Evolutionary conservation across 352 stramenopile species (phyloP), one percentile per base, ranked within the genome.

Genomic region (Blastocystis sp.): DNA sequence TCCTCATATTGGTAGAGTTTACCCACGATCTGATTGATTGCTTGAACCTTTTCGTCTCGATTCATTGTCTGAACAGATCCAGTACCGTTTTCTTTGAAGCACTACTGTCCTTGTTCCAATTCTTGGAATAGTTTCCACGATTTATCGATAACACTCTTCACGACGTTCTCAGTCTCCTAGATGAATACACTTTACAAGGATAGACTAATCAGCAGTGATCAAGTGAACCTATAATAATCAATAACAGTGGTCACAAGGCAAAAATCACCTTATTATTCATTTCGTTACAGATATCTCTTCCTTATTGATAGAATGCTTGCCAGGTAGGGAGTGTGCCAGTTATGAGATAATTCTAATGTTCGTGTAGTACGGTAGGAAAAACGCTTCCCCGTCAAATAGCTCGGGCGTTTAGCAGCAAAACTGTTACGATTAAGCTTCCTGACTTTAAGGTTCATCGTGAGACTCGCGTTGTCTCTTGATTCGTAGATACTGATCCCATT

Each of bases 361-460:
- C 9, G 4, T 43, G 29, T 84, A 84, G 73, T 47, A 45, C 54
- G 29, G 73, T 53, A 69, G 73, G 37, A 29, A 84, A 84, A 47
- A 50, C 47, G 20, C 9, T 84, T 64, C 53, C 73, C 53, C 55
- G 20, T 63, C 73, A 68, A 23, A 76, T 88, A 55, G 56, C 61
- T 23, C 53, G 77, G 34, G 62, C 62, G 6, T 88, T 88, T 26
- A 63, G 62, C 23, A 37, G 15, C 9, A 79, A 88, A 43, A 88
- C 77, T 18, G 61, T 76, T 47, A 88, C 66, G 1, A 13, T 88
- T 6, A 23, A 88, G 61, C 66, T 88, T 64, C 77, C 77, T 8
- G 77, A 88, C 34, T 88, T 88, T 26, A 76, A 73, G 45, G 54
- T 43, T 7, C 76, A 87, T 55, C 59, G 63, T 76, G 41, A 54